phyloP scores from a whole-genome alignment of 495 filamentous ascomycete genomes.

The Hyphodiscus hymeniophilus region DNA sequence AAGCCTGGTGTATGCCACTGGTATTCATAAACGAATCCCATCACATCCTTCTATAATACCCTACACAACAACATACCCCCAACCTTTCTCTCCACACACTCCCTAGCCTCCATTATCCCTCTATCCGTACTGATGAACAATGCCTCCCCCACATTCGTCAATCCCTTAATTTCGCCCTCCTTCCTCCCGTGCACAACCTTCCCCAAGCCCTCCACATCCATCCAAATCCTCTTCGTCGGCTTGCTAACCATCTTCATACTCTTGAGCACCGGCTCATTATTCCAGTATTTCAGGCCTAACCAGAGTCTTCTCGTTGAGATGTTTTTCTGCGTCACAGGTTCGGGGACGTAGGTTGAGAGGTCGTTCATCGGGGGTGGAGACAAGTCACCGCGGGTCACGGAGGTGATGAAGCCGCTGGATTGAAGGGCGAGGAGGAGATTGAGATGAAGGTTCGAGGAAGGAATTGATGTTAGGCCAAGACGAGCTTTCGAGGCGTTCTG shows the following conservation, averaged over 20 bases:
- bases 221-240: slow-evolving; percentile 63
- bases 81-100: slow-evolving; percentile 76
- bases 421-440: slow-evolving; percentile 69
- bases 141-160: slow-evolving; percentile 74
- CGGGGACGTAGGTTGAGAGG: slow-evolving; percentile 41
- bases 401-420: slow-evolving; percentile 70
- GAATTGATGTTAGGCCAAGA: slow-evolving; percentile 80
- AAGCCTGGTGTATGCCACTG: no score
- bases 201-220: slow-evolving; percentile 51
- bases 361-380: slow-evolving; percentile 50
- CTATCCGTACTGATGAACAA: slow-evolving; percentile 71
- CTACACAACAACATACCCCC: slow-evolving; percentile 81
- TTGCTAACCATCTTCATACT: slow-evolving; percentile 64
- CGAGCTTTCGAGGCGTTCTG: slow-evolving; percentile 86
- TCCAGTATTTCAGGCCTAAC: slow-evolving; percentile 91
- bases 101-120: slow-evolving; percentile 77
- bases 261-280: slow-evolving; percentile 74
- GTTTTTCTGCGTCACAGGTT: slow-evolving; percentile 69
- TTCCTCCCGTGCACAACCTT: slow-evolving; percentile 58
- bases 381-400: slow-evolving; percentile 70
- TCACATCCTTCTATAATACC: slow-evolving; percentile 32
- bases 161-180: slow-evolving; percentile 55
- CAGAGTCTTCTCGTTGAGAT: slow-evolving; percentile 71
- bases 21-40: no score
- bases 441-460: slow-evolving; percentile 74